Conservation (phyloP, 495 filamentous ascomycete species). For the Aspergillus bridgeri region DNA sequence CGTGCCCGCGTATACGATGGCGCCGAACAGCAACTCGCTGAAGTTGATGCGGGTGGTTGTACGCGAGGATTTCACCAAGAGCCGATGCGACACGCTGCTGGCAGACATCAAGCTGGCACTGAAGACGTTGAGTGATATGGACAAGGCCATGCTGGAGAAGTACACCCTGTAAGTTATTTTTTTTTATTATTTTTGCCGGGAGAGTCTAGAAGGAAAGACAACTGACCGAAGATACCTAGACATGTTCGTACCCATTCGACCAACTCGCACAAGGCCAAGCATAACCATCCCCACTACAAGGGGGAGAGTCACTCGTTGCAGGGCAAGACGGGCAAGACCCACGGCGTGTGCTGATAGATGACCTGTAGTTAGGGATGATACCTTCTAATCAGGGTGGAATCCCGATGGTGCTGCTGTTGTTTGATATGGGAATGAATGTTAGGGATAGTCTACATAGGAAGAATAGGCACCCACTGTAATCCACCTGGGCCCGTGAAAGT, state of each 20-base stretch:
- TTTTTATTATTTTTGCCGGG: too few species aligned
- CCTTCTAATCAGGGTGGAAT: too few species aligned
- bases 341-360: constrained; percentile 65
- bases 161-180: constrained; percentile 62
- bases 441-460: too few species aligned
- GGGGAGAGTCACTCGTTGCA: constrained; percentile 81
- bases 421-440: too few species aligned
- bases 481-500: too few species aligned
- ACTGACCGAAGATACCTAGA: constrained; percentile 22
- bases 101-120: constrained; percentile 69
- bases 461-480: too few species aligned
- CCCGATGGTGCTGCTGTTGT: too few species aligned
- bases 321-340: constrained; percentile 85
- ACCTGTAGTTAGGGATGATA: too few species aligned
- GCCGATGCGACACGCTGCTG: constrained; percentile 69
- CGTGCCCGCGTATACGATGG: constrained; percentile 93
- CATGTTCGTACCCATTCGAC: constrained; percentile 55
- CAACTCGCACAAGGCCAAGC: constrained; percentile 52
- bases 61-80: constrained; percentile 80
- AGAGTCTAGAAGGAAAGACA: neutral
- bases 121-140: constrained; percentile 67
- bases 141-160: constrained; percentile 59
- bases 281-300: constrained; percentile 64
- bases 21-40: constrained; percentile 69
- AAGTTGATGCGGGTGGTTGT: constrained; percentile 89